phyloP scores from a whole-genome alignment of 2,329 filamentous ascomycete species.

The Pseudogymnoascus sp. region DNA sequence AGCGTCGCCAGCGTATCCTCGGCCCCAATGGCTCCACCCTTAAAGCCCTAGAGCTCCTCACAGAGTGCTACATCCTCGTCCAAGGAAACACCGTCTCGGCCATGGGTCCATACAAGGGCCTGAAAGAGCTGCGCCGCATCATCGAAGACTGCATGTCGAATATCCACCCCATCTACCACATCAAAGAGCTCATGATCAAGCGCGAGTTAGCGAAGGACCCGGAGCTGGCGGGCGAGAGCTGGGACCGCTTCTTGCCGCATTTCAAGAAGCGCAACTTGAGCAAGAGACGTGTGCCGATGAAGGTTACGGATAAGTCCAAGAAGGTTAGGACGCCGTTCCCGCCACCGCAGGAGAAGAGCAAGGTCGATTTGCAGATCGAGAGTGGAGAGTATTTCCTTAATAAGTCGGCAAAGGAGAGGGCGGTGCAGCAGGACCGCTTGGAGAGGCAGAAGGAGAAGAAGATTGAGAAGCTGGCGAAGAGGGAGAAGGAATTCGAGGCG shows the following conservation, averaged over 20 bases:
- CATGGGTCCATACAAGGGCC: constrained; percentile 86
- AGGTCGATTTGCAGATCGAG: constrained; percentile 96
- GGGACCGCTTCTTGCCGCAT: constrained; percentile 92
- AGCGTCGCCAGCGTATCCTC: constrained; percentile 84
- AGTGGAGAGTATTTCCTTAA: constrained; percentile 92
- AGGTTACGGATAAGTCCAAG: constrained; percentile 86
- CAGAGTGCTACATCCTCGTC: constrained; percentile 84
- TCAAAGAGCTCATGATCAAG: constrained; percentile 94
- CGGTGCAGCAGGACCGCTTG: constrained; percentile 66
- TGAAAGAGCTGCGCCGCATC: constrained; percentile 85
- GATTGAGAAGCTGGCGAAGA: constrained; percentile 76
- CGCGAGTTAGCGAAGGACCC: constrained; percentile 85
- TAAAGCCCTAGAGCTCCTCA: constrained; percentile 88
- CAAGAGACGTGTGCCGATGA: constrained; percentile 72
- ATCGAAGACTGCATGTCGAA: constrained; percentile 97
- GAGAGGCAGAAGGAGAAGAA: constrained; percentile 83
- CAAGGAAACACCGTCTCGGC: constrained; percentile 91
- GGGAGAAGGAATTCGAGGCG: constrained; percentile 77
- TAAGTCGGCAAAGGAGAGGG: constrained; percentile 85
- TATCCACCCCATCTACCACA: constrained; percentile 81
- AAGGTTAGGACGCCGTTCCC: constrained; percentile 97
- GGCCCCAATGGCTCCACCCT: constrained; percentile 86
- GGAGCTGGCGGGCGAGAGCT: constrained; percentile 76
- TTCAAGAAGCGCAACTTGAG: constrained; percentile 91
- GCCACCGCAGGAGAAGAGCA: constrained; percentile 95